phyloP scores from a whole-genome alignment of 768 basidiomycete genomes.

The Xerocomellus amylosporus region DNA sequence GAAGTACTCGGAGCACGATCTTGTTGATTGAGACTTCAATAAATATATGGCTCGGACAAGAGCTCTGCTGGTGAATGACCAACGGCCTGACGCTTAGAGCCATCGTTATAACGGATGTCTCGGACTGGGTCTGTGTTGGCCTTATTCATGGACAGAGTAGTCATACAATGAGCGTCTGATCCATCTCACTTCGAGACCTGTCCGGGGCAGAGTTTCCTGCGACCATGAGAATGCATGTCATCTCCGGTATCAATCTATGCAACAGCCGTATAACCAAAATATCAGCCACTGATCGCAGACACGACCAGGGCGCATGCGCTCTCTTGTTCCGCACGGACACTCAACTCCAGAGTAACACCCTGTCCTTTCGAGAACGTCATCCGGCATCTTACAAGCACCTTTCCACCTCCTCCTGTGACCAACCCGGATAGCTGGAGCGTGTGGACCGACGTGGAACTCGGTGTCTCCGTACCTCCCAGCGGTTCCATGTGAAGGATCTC shows the following conservation, averaged over 20 bases:
- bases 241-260: slow-evolving; percentile 6
- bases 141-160: slow-evolving; percentile 7
- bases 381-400: slow-evolving; percentile 88
- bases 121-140: not conserved
- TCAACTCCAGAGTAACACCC: slow-evolving; percentile 91
- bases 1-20: slow-evolving; percentile 6
- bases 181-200: not conserved
- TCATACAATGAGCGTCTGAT: not conserved
- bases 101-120: slow-evolving; percentile 5
- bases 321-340: slow-evolving; percentile 88
- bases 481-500: slow-evolving; percentile 98
- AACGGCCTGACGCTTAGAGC: slow-evolving; percentile 1
- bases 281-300: slow-evolving; percentile 77
- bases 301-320: slow-evolving; percentile 85
- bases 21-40: not conserved
- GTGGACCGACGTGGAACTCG: slow-evolving; percentile 83
- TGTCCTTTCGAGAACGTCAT: slow-evolving; percentile 92
- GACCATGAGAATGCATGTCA: slow-evolving; percentile 13
- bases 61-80: not conserved
- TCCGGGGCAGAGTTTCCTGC: slow-evolving; percentile 3
- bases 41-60: not conserved
- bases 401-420: slow-evolving; percentile 91
- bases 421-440: slow-evolving; percentile 92
- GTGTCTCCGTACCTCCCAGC: slow-evolving; percentile 84
- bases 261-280: slow-evolving; percentile 1